Base-by-base conservation (phyloP, 257 asterid genomes). In the Ophiorrhiza pumila region DNA sequence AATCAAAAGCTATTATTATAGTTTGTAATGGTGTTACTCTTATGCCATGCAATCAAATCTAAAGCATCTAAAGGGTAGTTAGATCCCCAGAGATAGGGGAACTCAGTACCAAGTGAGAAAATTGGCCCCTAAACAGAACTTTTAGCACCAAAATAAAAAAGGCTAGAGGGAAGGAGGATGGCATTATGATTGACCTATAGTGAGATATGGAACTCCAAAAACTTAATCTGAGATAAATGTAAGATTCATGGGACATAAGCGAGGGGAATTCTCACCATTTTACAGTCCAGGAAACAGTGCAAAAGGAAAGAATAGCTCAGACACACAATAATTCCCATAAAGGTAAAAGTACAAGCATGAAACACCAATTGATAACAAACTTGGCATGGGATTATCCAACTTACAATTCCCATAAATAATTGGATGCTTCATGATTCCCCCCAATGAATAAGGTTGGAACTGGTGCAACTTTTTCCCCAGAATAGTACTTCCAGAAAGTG, bases 401-500 rank as follows among this genome's bases (percentile, higher is more conserved):
- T 88, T 80, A 91, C 95, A 94, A 58, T 84, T 94, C 96, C 96
- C 96, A 87, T 12, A 91, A 83, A 71, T 91, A 90, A 84, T 90
- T 90, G 72, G 97, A 93, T 12, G 98, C 97, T 81, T 90, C 97
- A 73, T 94, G 96, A 78, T 91, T 94, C 39, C 98, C 97, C 10
- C 97, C 96, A 52, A 94, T 85, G 72, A 90, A 91, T 75, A 94
- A 83, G 66, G 97, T 90, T 69, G 96, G 95, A 78, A 85, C 74
- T 71, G 97, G 99, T 63, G 97, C 97, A 65, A 68, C 84, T 85
- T 94, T 92, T 81, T 94, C 97, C 76, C 96, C 97, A 0, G 96
- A 88, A 85, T 90, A 94, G 85, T 94, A 94, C 85, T 87, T 94
- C 95, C 97, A 90, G 79, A 94, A 94, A 55, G 97, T 80, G 76